A percentile compares a stretch with the other conserved stretches of the same genome.
Evolutionary conservation across 2,329 filamentous ascomycete genomes (phyloP).

Genomic region (Talaromyces atroroseus): DNA sequence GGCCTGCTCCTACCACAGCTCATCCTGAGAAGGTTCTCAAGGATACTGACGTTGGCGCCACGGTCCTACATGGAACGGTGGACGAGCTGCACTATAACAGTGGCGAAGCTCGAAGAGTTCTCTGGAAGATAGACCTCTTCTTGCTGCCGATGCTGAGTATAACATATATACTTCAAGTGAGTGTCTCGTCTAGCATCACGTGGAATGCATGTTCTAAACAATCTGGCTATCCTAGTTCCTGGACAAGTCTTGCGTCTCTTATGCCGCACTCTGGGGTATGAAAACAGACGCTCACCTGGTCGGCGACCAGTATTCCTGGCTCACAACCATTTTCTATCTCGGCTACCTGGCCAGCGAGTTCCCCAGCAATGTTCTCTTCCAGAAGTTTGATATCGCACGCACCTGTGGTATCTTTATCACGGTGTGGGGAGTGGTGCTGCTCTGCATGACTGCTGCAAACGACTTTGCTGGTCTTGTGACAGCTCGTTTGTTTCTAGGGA

Average conservation of each 20-base stretch:
- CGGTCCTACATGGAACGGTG: not conserved
- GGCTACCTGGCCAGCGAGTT: conserved; percentile 17
- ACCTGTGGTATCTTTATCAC: conserved; percentile 17
- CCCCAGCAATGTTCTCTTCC: conserved; percentile 14
- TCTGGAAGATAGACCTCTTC: not conserved
- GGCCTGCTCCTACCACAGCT: not conserved
- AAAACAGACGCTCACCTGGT: not conserved
- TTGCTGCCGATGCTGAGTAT: not conserved
- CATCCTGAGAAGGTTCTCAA: not conserved
- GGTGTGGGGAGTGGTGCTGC: conserved; percentile 17
- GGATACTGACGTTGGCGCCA: not conserved
- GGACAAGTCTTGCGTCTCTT: not conserved
- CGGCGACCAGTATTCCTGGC: not conserved
- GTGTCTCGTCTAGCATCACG: not conserved
- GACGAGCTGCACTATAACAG: not conserved
- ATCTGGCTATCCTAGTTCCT: not conserved
- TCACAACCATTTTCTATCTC: conserved; percentile 16
- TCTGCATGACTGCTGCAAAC: conserved; percentile 13
- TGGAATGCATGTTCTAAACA: not conserved
- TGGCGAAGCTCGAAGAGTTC: not conserved
- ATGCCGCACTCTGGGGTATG: not conserved
- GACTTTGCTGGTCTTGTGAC: conserved; percentile 9
- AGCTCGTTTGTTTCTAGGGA: conserved; percentile 22
- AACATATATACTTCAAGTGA: not conserved
- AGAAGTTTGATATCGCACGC: conserved; percentile 15